Evolutionary conservation across 805 yeast genomes (phyloP), one percentile per base, ranked within the genome.

Genomic region (Pichia ethanolica): DNA sequence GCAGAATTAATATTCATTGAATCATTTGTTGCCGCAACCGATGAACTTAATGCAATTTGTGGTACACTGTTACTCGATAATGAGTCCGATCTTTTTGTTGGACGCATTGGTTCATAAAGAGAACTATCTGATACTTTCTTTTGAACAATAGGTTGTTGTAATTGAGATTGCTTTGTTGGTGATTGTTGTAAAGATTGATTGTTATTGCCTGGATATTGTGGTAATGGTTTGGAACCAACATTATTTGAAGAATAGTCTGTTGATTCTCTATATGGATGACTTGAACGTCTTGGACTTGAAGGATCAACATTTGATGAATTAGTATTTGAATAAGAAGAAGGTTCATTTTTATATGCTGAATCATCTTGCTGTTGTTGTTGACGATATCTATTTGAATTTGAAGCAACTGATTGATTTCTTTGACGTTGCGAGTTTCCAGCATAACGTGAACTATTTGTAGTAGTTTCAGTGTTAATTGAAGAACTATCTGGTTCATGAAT

Each of bases 401-500:
- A 44, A 32, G 47, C 51, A 14, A 49, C 32, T 8, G 53, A 52
- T 27, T 46, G 53, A 39, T 51, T 38, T 51, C 55, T 50, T 35
- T 47, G 43, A 40, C 54, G 39, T n/a, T 40, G 47, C 7, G 34
- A 14, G 9, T 38, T 14, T 10, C 34, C 42, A 30, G 33, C 44
- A n/a, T 34, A 26, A 37, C 45, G 39, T 9, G 48, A 35, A 30
- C 52, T 47, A 14, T 36, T 45, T 2, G 36, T 27, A 20, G 56
- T 50, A 14, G 32, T 47, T n/a, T 53, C 54, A 46, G 63, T 56
- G 20, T 52, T 52, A 37, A 67, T 44, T 35, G 70, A 66, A 9
- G 63, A 53, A 36, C 59, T 42, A 45, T 67, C 70, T 26, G 70
- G 61, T 43, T 67, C 70, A 12, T 62, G 60, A 48, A 65, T 66